Percentiles rank a stretch among this genome's conserved stretches.
Conservation (phyloP, 2,329 filamentous ascomycete species). For the Aspergillus pseudotamarii region DNA sequence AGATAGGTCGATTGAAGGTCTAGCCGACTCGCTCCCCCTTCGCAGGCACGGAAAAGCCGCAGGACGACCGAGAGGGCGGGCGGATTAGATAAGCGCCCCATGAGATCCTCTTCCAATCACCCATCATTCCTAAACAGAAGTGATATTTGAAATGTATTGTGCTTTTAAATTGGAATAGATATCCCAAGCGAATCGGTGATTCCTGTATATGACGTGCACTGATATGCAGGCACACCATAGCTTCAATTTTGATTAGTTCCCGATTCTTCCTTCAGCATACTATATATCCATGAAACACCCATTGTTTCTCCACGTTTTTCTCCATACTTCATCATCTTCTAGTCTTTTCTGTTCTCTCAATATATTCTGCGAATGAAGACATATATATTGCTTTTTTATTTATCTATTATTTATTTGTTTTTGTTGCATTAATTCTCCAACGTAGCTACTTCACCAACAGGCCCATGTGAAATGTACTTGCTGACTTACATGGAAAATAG, state of each 20-base stretch:
- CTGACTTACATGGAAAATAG: neutral
- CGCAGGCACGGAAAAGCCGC: constrained; percentile 17
- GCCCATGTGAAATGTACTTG: neutral
- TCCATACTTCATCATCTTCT: neutral
- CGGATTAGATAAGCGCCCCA: constrained; percentile 32
- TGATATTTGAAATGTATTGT: neutral
- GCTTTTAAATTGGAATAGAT: neutral
- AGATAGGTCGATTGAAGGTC: constrained; percentile 7
- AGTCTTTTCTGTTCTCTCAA: neutral
- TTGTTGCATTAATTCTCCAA: neutral
- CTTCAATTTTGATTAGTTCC: neutral
- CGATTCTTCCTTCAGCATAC: neutral
- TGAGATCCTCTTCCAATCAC: constrained; percentile 7
- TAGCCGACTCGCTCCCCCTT: constrained; percentile 15
- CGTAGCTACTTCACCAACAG: neutral
- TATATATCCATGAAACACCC: neutral
- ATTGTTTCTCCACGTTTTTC: neutral
- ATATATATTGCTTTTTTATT: neutral
- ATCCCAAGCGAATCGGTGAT: neutral
- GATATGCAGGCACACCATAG: constrained; percentile 3
- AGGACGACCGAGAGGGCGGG: constrained; percentile 25
- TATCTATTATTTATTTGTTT: neutral
- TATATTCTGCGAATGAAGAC: neutral
- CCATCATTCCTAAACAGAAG: neutral
- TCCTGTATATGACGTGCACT: neutral